Conservation (phyloP, 257 asterid species). For the Solanum rostratum region DNA sequence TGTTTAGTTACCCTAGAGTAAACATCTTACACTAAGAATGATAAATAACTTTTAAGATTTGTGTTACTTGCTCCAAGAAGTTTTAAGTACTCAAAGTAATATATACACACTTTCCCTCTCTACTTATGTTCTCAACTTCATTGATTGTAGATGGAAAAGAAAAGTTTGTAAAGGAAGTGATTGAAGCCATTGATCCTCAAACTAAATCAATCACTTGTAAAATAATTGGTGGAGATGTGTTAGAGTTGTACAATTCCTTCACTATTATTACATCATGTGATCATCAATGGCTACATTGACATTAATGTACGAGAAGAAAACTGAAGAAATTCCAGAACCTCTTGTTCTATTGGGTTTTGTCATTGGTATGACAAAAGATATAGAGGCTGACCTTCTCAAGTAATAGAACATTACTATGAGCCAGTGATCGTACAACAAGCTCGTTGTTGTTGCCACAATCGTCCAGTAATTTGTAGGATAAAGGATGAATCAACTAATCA, state of each 20-base stretch:
- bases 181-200: neutral
- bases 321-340: neutral
- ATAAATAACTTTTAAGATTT: too few species aligned
- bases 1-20: neutral
- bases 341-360: neutral
- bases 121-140: neutral
- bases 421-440: too few species aligned
- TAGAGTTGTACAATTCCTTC: neutral
- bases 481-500: too few species aligned
- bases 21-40: neutral
- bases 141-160: neutral
- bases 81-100: too few species aligned
- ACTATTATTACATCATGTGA: neutral
- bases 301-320: neutral
- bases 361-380: neutral
- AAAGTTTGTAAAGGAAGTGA: neutral
- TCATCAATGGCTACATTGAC: neutral
- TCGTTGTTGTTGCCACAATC: too few species aligned
- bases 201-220: neutral
- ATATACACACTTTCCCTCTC: too few species aligned
- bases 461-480: too few species aligned
- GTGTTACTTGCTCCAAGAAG: too few species aligned
- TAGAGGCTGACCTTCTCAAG: neutral
- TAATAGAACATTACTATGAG: too few species aligned
- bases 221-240: neutral